Percentiles rank a stretch among this genome's conserved stretches.
These are phyloP conservation scores for Acacia pycnantha DNA, from an alignment of 331 rosid genomes.

Conservation along the genomic window DNA sequence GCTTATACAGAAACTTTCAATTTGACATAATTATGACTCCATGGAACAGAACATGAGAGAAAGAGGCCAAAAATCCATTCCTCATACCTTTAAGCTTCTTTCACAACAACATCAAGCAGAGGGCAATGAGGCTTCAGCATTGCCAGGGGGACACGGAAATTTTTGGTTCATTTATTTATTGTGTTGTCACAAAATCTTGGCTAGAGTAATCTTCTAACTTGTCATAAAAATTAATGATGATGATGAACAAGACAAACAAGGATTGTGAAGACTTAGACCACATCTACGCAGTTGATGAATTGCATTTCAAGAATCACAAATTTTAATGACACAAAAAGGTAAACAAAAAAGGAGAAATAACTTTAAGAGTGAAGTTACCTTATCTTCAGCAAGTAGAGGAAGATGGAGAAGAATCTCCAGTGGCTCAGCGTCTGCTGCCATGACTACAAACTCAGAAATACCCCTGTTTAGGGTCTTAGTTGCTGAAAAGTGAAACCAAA, in stretches of 20 bases:
- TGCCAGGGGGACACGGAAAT: too few relatives aligned
- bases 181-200: too few relatives aligned
- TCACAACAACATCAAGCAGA: too few relatives aligned
- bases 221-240: background rate
- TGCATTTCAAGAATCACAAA: background rate
- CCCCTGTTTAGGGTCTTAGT: slow-evolving; percentile 88
- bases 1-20: background rate
- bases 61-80: background rate
- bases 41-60: background rate
- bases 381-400: slow-evolving; percentile 85
- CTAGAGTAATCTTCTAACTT: too few relatives aligned
- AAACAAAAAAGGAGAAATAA: background rate
- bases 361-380: slow-evolving; percentile 38
- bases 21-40: background rate
- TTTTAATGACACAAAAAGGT: background rate
- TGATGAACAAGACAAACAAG: background rate
- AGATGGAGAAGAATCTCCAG: slow-evolving; percentile 91
- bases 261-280: background rate
- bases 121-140: too few relatives aligned
- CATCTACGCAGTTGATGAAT: background rate
- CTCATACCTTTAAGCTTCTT: background rate
- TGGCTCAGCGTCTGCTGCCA: slow-evolving; percentile 86
- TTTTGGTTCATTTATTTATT: too few relatives aligned
- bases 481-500: slow-evolving; percentile 43
- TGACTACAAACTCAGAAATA: slow-evolving; percentile 78